Percentiles rank a stretch among this genome's conserved stretches.
Evolutionary conservation across 495 filamentous ascomycete species (phyloP).

Genomic region (Talaromyces thailandensis): DNA sequence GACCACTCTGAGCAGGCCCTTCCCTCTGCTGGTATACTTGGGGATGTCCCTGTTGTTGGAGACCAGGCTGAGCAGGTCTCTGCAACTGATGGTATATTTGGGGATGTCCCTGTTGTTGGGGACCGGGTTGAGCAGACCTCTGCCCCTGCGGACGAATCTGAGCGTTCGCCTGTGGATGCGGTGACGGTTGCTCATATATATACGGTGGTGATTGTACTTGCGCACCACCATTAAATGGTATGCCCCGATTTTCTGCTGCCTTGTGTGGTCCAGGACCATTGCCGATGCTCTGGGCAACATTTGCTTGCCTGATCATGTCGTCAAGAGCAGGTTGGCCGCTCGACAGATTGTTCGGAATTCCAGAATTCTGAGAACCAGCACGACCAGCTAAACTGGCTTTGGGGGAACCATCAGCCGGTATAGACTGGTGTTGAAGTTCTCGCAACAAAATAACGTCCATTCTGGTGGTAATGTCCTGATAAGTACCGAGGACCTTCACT

Average conservation of each 20-base stretch:
- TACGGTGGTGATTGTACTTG: neutral
- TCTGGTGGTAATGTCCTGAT: constrained; percentile 21
- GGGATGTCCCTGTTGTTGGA: neutral
- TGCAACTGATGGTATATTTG: neutral
- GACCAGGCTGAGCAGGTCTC: neutral
- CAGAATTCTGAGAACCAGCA: neutral
- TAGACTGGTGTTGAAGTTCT: constrained; percentile 7
- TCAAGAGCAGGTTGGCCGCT: neutral
- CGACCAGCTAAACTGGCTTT: neutral
- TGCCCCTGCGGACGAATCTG: neutral
- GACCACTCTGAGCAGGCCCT: neutral
- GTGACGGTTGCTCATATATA: neutral
- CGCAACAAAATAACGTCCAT: constrained; percentile 31
- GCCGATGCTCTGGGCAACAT: neutral
- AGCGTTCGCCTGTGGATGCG: neutral
- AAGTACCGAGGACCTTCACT: neutral
- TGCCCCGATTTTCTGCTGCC: neutral
- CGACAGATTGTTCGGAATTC: neutral
- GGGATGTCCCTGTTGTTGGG: neutral
- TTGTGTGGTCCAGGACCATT: neutral
- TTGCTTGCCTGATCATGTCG: neutral
- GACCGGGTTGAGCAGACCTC: too few relatives aligned
- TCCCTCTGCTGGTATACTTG: neutral
- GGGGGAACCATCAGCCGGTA: neutral
- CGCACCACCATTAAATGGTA: neutral